Evolutionary conservation across 306 rosid genomes (phyloP), one percentile per base, ranked within the genome.

Genomic region (Cercis canadensis): DNA sequence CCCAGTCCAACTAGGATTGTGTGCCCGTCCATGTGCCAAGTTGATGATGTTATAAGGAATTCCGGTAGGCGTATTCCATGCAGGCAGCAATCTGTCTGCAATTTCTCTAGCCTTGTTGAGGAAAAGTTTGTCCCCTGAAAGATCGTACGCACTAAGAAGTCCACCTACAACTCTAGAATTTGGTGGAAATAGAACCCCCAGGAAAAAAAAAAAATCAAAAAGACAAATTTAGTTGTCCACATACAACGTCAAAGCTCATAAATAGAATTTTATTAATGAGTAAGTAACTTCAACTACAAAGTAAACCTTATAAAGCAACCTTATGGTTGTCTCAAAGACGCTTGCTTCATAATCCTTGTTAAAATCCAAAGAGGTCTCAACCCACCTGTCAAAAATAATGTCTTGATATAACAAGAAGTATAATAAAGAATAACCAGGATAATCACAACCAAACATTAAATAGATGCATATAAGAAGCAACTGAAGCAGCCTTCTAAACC

Each of bases 311-410:
- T 82, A 83, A 80, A 67, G 88, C 88, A 87, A 89, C 97, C 97
- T 95, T 92, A 95, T 95, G 83, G 97, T 95, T 86, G 99, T 95
- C 96, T 95, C 97, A 82, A 95, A 95, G 73, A 95, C 97, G 57
- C 99, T 95, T 65, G 97, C 97, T 18, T 95, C 97, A 54, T 92
- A 87, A 58, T 95, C 87, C 96, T 92, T 95, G 86, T 95, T 75
- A 84, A 95, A 95, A 85, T 95, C 96, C 92, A 95, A 81, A 12
- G 88, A 69, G 76, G 74, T 88, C 34, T 84, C 92, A 18, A 95
- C 83, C 99, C 99, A 95, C 75, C 99, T 95, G 92, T 73, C 83
- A 85, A 72, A 59, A 80, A 65, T 13, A 75, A 76, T 41, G 65
- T 64, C 59, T 64, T 44, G 51, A 29, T 73, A 64, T 57, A 14